These are phyloP conservation scores for Dianthus caryophyllus DNA, from an alignment of 148 eudicot species.

Conservation along the genomic window DNA sequence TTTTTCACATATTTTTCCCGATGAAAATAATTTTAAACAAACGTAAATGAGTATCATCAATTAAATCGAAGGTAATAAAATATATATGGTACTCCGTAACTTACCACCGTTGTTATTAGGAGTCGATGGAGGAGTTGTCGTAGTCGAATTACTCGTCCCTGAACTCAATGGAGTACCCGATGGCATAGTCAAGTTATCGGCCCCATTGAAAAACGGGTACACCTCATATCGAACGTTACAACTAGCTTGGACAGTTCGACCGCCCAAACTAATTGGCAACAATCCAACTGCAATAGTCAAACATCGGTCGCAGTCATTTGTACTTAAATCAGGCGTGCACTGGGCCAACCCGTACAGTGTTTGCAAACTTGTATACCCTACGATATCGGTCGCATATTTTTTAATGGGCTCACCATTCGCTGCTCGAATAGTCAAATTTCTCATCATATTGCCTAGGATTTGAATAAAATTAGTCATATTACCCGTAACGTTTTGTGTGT, in stretches of 20 bases:
- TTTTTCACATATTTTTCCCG: no score
- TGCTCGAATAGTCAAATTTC: background rate
- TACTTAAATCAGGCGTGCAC: constrained; percentile 25
- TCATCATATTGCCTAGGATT: constrained; percentile 14
- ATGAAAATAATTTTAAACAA: no score
- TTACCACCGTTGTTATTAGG: background rate
- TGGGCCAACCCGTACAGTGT: constrained; percentile 18
- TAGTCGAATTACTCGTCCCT: background rate
- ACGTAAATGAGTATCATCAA: no score
- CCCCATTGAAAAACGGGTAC: constrained; percentile 20
- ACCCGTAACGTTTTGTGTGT: background rate
- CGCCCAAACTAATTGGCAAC: constrained; percentile 6
- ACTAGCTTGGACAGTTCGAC: constrained; percentile 22
- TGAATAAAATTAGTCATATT: constrained; percentile 8
- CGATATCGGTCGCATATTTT: constrained; percentile 8
- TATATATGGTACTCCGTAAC: background rate
- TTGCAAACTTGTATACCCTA: background rate
- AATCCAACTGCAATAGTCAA: background rate
- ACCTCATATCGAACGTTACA: constrained; percentile 31
- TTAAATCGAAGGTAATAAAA: no score
- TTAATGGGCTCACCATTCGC: background rate
- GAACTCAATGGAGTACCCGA: background rate
- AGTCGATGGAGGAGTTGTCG: background rate
- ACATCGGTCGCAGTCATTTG: constrained; percentile 12
- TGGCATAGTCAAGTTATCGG: constrained; percentile 2